Conservation (phyloP, 2,329 filamentous ascomycete species). For the Aphanoascus verrucosus region DNA sequence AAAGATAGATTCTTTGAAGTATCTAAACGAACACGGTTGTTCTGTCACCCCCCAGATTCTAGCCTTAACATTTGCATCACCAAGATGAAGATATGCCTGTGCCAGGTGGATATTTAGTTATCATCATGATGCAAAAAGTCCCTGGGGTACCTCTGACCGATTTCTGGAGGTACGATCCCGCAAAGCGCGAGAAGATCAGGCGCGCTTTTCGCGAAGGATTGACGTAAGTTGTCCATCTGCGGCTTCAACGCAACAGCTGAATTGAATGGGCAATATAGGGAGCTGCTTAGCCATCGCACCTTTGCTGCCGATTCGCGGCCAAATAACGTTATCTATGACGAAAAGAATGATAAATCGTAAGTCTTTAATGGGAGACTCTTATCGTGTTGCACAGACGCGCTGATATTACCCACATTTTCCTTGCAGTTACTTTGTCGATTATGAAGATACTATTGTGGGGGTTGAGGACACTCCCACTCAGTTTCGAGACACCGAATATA, state of each 20-base stretch:
- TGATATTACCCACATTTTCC: not conserved
- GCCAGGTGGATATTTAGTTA: slow-evolving; percentile 11
- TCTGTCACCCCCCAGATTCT: slow-evolving; percentile 5
- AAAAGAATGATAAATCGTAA: slow-evolving; percentile 10
- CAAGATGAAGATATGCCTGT: slow-evolving; percentile 1
- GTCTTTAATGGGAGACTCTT: not conserved
- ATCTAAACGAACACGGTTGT: slow-evolving; percentile 6
- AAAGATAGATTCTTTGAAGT: not conserved
- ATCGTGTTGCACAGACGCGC: not conserved
- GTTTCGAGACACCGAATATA: too few relatives aligned
- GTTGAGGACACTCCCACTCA: too few relatives aligned
- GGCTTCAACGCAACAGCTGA: not conserved
- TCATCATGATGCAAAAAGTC: slow-evolving; percentile 12
- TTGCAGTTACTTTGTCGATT: slow-evolving; percentile 5
- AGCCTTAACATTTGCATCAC: not conserved
- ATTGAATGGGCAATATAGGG: not conserved
- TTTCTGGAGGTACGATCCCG: slow-evolving; percentile 3
- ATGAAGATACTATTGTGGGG: not conserved
- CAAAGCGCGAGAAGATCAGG: slow-evolving; percentile 8
- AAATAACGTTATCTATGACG: slow-evolving; percentile 11
- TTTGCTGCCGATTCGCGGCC: not conserved
- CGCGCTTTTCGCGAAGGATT: not conserved
- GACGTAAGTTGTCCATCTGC: not conserved
- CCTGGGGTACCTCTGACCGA: slow-evolving; percentile 8
- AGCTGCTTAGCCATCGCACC: not conserved